A percentile compares a stretch with the other conserved stretches of the same genome.
Evolutionary conservation across 129 eudicot genomes (phyloP).

Genomic region (Ambrosia trifida): DNA sequence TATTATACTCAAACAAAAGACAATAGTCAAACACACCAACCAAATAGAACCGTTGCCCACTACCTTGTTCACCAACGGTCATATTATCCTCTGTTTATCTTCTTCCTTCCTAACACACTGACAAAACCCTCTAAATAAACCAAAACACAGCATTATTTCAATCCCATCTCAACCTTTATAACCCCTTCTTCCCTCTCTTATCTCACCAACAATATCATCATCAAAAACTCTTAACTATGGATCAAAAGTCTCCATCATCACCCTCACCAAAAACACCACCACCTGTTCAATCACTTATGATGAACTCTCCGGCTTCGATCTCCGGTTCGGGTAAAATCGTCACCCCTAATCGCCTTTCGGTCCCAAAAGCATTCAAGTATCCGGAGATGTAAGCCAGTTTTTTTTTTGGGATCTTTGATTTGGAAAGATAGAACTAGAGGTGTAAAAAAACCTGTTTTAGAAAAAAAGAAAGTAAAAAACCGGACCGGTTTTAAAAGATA

Average conservation of each 20-base stretch:
- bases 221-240: conserved; percentile 25
- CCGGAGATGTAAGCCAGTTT: conserved; percentile 56
- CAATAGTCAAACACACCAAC: conserved; percentile 26
- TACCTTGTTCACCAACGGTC: conserved; percentile 25
- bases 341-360: conserved; percentile 72
- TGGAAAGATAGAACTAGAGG: background rate
- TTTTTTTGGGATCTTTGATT: background rate
- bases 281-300: background rate
- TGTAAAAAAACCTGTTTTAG: too few species aligned
- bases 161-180: conserved; percentile 22
- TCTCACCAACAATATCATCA: conserved; percentile 9
- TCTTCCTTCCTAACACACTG: conserved; percentile 28
- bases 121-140: conserved; percentile 19
- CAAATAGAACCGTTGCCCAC: conserved; percentile 25
- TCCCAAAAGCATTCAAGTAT: conserved; percentile 79
- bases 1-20: too few species aligned
- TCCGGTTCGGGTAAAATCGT: conserved; percentile 27
- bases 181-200: background rate
- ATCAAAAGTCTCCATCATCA: conserved; percentile 29
- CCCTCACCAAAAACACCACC: conserved; percentile 24
- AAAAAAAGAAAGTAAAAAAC: too few species aligned
- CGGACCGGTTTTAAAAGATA: too few species aligned
- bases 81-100: conserved; percentile 3
- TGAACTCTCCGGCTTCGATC: conserved; percentile 30
- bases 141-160: conserved; percentile 5